Evolutionary conservation across 352 stramenopile genomes (phyloP), one percentile per base, ranked within the genome.

Genomic region (Globisporangium iwayamae): DNA sequence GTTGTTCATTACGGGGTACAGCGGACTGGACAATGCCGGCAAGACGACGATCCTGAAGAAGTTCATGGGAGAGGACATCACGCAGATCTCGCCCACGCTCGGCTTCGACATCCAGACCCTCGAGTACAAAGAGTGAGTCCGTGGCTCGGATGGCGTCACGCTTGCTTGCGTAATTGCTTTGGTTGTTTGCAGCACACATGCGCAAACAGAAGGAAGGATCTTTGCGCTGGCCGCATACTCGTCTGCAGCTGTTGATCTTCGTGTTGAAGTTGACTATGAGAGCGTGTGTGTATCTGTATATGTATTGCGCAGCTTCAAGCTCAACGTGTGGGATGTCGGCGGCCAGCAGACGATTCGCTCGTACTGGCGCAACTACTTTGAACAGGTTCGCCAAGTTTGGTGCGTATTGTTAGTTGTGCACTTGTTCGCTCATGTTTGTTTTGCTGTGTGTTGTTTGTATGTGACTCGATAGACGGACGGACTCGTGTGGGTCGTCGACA

Each of bases 101-200:
- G 98, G 97, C 25, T 99, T 99, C 79, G 97, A 99, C 67, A 99
- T 99, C 75, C 96, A 99, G 73, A 99, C 96, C 34, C 82, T 99
- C 36, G 93, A 99, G 62, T 98, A 98, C 74, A 93, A 96, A 76
- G 79, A 92, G 76, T 94, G 68, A 53, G 74, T 68, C 3, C 10
- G 9, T n/a, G 39, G 4, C 39, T 46, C 3, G 3, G 39, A 46
- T 46, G 39, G 51, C 22, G 5, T 39, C 28, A 5, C 6, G 51
- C 5, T 34, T n/a, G 51, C 36, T n/a, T 22, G 52, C 11, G 25
- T 36, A 28, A 10, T 14, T 51, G 36, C 25, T 28, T 41, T 4
- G 18, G 2, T 52, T 30, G 18, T 14, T 16, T 62, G 13, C 16
- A 16, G 3, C 28, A 18, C n/a, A 6, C 18, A 22, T 14, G 36